Percentiles rank a stretch among this genome's conserved stretches.
These are phyloP conservation scores for Aspergillus pseudoglaucus DNA, from an alignment of 2,329 filamentous ascomycete species.

Conservation along the genomic window DNA sequence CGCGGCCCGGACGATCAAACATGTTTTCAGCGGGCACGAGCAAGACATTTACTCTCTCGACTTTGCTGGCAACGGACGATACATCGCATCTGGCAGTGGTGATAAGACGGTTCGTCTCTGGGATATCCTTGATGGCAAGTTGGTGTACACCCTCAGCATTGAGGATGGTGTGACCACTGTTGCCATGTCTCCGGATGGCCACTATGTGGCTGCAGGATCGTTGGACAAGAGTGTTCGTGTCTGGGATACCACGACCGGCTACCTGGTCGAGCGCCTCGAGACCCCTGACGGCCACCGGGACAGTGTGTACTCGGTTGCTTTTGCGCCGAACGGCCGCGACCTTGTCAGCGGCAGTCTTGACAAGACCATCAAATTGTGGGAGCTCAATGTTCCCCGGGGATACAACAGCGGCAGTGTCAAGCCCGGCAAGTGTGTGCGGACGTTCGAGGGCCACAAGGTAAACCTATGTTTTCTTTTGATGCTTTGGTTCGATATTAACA, in stretches of 20 bases:
- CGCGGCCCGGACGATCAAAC: constrained; percentile 70
- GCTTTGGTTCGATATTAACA: not conserved
- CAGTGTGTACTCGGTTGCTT: constrained; percentile 92
- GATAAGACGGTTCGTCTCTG: constrained; percentile 92
- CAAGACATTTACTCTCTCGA: constrained; percentile 98
- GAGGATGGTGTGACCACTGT: constrained; percentile 97
- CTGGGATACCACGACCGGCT: constrained; percentile 84
- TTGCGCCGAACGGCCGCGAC: constrained; percentile 86
- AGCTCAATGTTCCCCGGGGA: constrained; percentile 68
- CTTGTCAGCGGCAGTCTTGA: constrained; percentile 92
- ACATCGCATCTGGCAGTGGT: constrained; percentile 91
- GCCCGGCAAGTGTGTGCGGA: constrained; percentile 89
- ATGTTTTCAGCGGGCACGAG: constrained; percentile 93
- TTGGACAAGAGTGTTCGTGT: constrained; percentile 97
- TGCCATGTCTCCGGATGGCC: constrained; percentile 90
- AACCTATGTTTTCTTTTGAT: constrained; percentile 21
- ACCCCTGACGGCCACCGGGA: constrained; percentile 93
- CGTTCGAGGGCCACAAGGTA: constrained; percentile 93
- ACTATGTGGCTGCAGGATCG: constrained; percentile 88
- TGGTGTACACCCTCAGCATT: constrained; percentile 79
- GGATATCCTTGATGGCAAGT: constrained; percentile 82
- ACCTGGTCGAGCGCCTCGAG: constrained; percentile 84
- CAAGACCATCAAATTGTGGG: constrained; percentile 99
- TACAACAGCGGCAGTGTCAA: constrained; percentile 63
- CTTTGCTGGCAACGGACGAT: constrained; percentile 86